These are phyloP conservation scores for Quaeritorhiza haematococci DNA, from an alignment of 371 early-diverging fungal genomes.

Conservation along the genomic window DNA sequence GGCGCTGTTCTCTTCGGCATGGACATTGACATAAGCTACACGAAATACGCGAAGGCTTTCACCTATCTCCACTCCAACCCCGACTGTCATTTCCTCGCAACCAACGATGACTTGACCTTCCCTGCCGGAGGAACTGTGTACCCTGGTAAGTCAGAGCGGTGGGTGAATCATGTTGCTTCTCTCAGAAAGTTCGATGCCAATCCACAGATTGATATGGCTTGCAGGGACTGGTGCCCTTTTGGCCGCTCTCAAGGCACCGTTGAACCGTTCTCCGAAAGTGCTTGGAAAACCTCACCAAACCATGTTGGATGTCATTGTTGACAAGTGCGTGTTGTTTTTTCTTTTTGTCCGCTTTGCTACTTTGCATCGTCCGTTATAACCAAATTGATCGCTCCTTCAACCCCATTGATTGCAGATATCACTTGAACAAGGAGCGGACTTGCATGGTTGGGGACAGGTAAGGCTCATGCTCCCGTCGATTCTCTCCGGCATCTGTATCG, in stretches of 20 bases:
- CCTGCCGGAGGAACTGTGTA: slow-evolving; percentile 71
- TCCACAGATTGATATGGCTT: not conserved
- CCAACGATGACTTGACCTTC: slow-evolving; percentile 87
- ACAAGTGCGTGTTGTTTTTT: slow-evolving; percentile 27
- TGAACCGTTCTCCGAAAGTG: slow-evolving; percentile 71
- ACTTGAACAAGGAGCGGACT: slow-evolving; percentile 71
- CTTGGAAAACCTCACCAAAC: slow-evolving; percentile 90
- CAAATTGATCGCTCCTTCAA: too few relatives aligned
- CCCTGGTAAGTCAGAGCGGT: slow-evolving; percentile 57
- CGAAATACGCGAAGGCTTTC: slow-evolving; percentile 86
- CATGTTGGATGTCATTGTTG: slow-evolving; percentile 85
- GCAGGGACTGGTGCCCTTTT: slow-evolving; percentile 81
- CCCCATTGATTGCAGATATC: slow-evolving; percentile 54
- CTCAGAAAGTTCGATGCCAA: not conserved
- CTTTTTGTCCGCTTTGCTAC: not conserved
- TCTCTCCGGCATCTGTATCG: too few relatives aligned
- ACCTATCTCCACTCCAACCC: slow-evolving; percentile 68
- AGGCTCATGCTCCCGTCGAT: too few relatives aligned
- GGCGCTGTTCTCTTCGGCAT: slow-evolving; percentile 87
- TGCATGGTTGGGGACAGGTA: slow-evolving; percentile 95
- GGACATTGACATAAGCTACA: slow-evolving; percentile 82
- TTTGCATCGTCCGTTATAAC: not conserved
- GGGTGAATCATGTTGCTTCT: not conserved
- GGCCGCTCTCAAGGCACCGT: slow-evolving; percentile 63
- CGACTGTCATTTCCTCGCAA: slow-evolving; percentile 75